Conservation (phyloP, 2,329 filamentous ascomycete species). For the Aspergillus sergii region DNA sequence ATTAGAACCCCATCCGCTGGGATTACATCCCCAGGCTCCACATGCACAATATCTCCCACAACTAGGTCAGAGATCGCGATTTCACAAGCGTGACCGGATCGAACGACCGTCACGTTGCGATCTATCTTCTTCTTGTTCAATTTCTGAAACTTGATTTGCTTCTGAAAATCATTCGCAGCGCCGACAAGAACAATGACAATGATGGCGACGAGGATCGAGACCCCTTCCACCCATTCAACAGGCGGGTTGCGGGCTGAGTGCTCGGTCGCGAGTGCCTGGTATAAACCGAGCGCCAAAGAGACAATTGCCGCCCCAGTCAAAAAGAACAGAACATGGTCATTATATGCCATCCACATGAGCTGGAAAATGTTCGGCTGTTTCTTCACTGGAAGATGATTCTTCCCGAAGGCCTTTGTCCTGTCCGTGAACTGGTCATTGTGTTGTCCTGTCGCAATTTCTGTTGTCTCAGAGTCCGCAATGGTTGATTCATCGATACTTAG, state of each 20-base stretch:
- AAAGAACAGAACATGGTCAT: constrained; percentile 74
- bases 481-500: constrained; percentile 68
- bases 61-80: constrained; percentile 53
- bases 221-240: constrained; percentile 74
- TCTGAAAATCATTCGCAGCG: constrained; percentile 72
- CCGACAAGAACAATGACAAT: constrained; percentile 71
- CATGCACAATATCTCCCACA: constrained; percentile 23
- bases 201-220: constrained; percentile 71
- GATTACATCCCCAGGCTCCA: constrained; percentile 62
- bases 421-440: neutral
- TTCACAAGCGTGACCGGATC: constrained; percentile 68
- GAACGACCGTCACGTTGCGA: constrained; percentile 62
- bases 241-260: constrained; percentile 25
- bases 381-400: constrained; percentile 66
- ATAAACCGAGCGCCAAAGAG: constrained; percentile 71
- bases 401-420: constrained; percentile 48
- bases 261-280: constrained; percentile 42
- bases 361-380: constrained; percentile 68
- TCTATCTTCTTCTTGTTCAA: constrained; percentile 71
- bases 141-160: constrained; percentile 67
- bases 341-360: constrained; percentile 75
- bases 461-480: neutral
- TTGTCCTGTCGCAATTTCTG: neutral
- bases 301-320: constrained; percentile 69
- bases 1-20: constrained; percentile 66